phyloP scores from a whole-genome alignment of 768 basidiomycete genomes.

The Calocera cornea region DNA sequence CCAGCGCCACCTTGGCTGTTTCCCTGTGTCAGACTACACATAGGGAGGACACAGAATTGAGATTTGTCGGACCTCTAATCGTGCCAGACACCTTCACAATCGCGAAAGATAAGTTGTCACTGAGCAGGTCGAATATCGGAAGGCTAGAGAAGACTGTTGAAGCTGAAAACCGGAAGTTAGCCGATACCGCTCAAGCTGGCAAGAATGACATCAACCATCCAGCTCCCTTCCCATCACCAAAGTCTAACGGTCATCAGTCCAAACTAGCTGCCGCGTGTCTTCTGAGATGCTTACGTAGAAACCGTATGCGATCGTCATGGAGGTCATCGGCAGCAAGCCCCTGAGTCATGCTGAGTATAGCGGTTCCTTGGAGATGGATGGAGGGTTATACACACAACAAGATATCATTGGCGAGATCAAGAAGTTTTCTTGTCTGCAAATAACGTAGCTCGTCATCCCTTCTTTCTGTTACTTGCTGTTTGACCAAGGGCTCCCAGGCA shows the following conservation, averaged over 20 bases:
- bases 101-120: conserved; percentile 32
- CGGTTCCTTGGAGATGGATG: neutral
- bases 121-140: conserved; percentile 49
- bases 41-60: neutral
- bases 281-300: conserved; percentile 37
- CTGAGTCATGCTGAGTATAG: conserved; percentile 25
- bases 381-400: neutral
- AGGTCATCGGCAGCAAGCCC: conserved; percentile 44
- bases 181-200: conserved; percentile 29
- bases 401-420: neutral
- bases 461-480: conserved; percentile 20
- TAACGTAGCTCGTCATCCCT: conserved; percentile 22
- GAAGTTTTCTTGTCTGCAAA: conserved; percentile 12
- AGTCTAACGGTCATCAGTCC: conserved; percentile 15
- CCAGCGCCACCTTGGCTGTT: conserved; percentile 48
- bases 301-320: conserved; percentile 52
- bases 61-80: conserved; percentile 15
- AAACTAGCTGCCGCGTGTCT: neutral
- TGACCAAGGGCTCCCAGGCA: conserved; percentile 25
- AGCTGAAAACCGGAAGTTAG: conserved; percentile 23
- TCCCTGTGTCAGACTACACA: conserved; percentile 2
- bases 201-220: conserved; percentile 16
- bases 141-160: conserved; percentile 37
- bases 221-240: conserved; percentile 29
- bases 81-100: conserved; percentile 24